Percentiles rank a stretch among this genome's conserved stretches.
These are phyloP conservation scores for Calvatia gigantea DNA, from an alignment of 768 basidiomycete species.

Conservation along the genomic window DNA sequence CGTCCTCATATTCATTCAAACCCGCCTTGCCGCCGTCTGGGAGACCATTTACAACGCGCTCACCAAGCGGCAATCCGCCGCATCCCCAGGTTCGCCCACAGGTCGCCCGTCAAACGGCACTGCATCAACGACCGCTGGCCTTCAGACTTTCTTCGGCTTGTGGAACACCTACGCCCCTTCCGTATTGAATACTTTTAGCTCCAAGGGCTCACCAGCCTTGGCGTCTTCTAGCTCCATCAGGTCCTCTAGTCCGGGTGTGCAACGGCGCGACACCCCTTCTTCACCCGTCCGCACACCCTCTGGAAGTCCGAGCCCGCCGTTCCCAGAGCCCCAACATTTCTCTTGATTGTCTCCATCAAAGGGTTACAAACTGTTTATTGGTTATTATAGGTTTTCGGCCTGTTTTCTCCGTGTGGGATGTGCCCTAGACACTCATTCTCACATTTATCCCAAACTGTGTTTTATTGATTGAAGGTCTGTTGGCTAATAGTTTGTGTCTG, in stretches of 20 bases:
- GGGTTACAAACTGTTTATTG: conserved; percentile 7
- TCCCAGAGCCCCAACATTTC: conserved; percentile 37
- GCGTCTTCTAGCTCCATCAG: conserved; percentile 11
- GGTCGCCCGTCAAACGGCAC: not conserved
- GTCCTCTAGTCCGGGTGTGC: not conserved
- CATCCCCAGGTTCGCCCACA: not conserved
- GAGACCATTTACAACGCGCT: conserved; percentile 40
- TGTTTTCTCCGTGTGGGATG: conserved; percentile 3
- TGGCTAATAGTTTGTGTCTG: not conserved
- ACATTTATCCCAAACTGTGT: not conserved
- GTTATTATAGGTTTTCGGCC: not conserved
- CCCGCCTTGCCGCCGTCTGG: conserved; percentile 45
- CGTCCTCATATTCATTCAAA: conserved; percentile 49
- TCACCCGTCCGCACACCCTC: not conserved
- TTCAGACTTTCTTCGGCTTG: conserved; percentile 21
- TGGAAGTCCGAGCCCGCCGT: conserved; percentile 24
- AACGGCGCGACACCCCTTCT: conserved; percentile 1
- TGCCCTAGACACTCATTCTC: not conserved
- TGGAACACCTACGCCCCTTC: conserved; percentile 41
- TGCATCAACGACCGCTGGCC: not conserved
- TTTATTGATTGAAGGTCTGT: not conserved
- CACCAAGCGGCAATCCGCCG: conserved; percentile 32
- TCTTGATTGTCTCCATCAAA: conserved; percentile 9
- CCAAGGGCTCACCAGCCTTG: conserved; percentile 3
- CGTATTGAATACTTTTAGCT: conserved; percentile 22